Base-by-base conservation (phyloP, 129 eudicot genomes). In the Helianthus tuberosus region DNA sequence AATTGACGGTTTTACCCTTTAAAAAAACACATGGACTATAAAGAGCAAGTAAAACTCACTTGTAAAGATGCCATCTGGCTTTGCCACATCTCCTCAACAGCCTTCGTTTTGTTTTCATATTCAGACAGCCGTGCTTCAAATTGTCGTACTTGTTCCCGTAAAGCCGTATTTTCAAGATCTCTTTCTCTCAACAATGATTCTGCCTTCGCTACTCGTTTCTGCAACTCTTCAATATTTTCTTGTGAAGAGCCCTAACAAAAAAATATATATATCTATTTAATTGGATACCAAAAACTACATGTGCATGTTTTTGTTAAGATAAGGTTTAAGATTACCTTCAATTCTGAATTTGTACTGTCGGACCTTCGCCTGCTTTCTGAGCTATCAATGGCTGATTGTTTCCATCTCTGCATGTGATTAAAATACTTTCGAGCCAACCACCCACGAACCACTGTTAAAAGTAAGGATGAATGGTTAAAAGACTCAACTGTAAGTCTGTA, bases 41-140 rank as follows among this genome's bases (percentile, higher is more conserved):
- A 2, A 8, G 38, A 51, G 3, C 13, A 38, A 47, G 57, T 27
- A 61, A 62, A 73, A 86, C 96, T 90, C 73, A 94, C 99, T 83
- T 91, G 97, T 80, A 91, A 83, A 55, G 97, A 73, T 77, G 82
- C 75, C 83, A 89, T 86, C 80, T 94, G 97, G 79, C 76, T 83
- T 83, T 91, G 89, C 97, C 99, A 94, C 83, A 74, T 82, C 48
- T 87, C 97, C 86, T 94, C 99, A 80, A 94, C 86, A 13, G 87
- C 80, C 79, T 77, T 89, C 99, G 89, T 87, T 79, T 87, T 94
- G 65, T 81, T 77, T 71, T 90, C 96, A 67, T 90, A 90, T 68
- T 90, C 97, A 11, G 79, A 85, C 91, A 90, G 83, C 5, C 96
- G 84, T 0, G 69, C 71, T 83, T 89, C 94, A 77, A 61, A 85